Conservation (phyloP, 257 asterid genomes). For the Misopates orontium region DNA sequence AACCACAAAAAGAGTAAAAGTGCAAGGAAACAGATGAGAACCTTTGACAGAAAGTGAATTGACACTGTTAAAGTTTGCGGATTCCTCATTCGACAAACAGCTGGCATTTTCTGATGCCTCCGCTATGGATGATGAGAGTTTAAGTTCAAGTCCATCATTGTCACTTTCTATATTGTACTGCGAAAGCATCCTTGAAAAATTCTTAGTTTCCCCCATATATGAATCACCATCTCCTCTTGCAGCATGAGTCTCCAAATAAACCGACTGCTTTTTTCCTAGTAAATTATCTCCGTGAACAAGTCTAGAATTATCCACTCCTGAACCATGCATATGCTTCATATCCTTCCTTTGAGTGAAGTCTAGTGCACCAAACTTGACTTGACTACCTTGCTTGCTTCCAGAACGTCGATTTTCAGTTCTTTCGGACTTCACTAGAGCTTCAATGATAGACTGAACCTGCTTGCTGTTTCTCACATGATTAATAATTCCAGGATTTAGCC, state of each 20-base stretch:
- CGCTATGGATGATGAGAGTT: slow-evolving; percentile 51
- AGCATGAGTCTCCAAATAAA: slow-evolving; percentile 33
- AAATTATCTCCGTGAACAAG: slow-evolving; percentile 27
- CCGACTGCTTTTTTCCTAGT: slow-evolving; percentile 42
- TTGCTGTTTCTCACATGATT: slow-evolving; percentile 88
- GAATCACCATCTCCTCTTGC: slow-evolving; percentile 35
- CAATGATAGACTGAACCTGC: slow-evolving; percentile 89
- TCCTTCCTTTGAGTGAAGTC: slow-evolving; percentile 14
- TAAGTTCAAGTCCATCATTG: slow-evolving; percentile 53
- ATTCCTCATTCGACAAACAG: slow-evolving; percentile 65
- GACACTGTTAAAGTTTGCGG: slow-evolving; percentile 53
- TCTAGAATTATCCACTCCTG: slow-evolving; percentile 13
- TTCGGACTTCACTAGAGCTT: slow-evolving; percentile 73
- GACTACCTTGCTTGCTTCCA: slow-evolving; percentile 39
- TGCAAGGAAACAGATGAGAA: slow-evolving; percentile 11
- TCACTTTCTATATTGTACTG: slow-evolving; percentile 34
- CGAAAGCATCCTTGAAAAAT: slow-evolving; percentile 33
- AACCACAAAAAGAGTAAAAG: background rate
- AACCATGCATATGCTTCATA: too few species aligned
- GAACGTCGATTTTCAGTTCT: slow-evolving; percentile 39
- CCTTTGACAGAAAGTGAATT: slow-evolving; percentile 80
- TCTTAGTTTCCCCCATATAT: slow-evolving; percentile 35
- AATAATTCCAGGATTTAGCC: slow-evolving; percentile 88
- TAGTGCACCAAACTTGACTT: slow-evolving; percentile 30
- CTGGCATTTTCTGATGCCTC: slow-evolving; percentile 46